A percentile compares a stretch with the other conserved stretches of the same genome.
Evolutionary conservation across 2,329 filamentous ascomycete species (phyloP).

Genomic region (Alternaria sp.): DNA sequence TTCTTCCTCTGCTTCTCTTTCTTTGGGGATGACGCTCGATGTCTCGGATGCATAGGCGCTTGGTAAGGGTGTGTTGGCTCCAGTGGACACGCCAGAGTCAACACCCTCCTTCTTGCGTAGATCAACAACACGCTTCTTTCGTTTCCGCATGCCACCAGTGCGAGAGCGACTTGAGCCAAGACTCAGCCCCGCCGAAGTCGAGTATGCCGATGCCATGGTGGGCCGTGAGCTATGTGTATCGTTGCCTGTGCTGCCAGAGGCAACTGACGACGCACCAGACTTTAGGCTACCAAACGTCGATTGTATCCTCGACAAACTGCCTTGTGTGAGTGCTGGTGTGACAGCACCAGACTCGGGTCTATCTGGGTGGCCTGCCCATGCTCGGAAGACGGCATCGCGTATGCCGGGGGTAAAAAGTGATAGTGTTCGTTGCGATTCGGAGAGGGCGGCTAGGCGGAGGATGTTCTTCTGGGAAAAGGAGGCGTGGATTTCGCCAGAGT

Average conservation of each 20-base stretch:
- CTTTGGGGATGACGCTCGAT: conserved; percentile 49
- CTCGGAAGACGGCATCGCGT: conserved; percentile 86
- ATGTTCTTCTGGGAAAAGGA: conserved; percentile 97
- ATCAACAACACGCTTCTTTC: conserved; percentile 85
- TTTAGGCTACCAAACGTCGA: conserved; percentile 60
- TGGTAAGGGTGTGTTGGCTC: conserved; percentile 58
- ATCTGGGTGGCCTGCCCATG: conserved; percentile 84
- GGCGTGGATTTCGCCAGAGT: conserved; percentile 83
- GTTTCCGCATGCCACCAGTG: conserved; percentile 72
- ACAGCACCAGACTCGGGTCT: conserved; percentile 64
- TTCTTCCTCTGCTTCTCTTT: conserved; percentile 44
- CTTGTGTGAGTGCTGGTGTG: conserved; percentile 55
- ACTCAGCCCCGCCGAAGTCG: conserved; percentile 67
- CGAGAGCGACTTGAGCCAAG: conserved; percentile 69
- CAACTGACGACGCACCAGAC: conserved; percentile 46
- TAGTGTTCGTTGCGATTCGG: conserved; percentile 86
- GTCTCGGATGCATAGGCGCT: conserved; percentile 69
- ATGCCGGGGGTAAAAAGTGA: conserved; percentile 94
- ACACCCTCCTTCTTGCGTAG: conserved; percentile 68
- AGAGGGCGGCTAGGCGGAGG: conserved; percentile 80
- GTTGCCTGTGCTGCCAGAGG: conserved; percentile 58
- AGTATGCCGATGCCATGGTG: conserved; percentile 67
- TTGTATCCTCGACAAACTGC: conserved; percentile 58
- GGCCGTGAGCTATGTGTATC: conserved; percentile 68
- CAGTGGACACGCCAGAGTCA: conserved; percentile 61